Conservation (phyloP, 345 rosid genomes). For the Passiflora organensis region DNA sequence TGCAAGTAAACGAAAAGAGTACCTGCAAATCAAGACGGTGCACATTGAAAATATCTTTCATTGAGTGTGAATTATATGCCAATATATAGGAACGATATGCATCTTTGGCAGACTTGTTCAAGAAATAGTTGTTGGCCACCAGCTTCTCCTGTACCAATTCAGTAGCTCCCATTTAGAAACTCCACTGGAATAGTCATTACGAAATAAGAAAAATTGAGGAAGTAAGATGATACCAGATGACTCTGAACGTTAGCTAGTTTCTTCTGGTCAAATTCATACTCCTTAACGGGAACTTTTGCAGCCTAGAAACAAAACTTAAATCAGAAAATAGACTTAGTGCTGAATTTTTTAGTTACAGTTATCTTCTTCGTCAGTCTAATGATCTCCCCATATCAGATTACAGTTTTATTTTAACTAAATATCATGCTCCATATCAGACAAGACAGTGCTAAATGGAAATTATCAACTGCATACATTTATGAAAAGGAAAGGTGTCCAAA, state of each 20-base stretch:
- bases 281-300: constrained; percentile 89
- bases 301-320: constrained; percentile 34
- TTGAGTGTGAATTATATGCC: constrained; percentile 93
- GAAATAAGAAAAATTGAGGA: constrained; percentile 1
- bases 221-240: constrained; percentile 55
- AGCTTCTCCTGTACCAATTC: constrained; percentile 63
- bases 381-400: neutral
- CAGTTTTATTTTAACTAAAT: neutral
- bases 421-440: neutral
- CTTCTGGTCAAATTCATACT: constrained; percentile 76
- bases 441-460: neutral
- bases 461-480: neutral
- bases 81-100: constrained; percentile 85
- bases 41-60: constrained; percentile 90
- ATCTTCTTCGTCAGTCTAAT: neutral
- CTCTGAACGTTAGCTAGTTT: constrained; percentile 79
- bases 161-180: constrained; percentile 8
- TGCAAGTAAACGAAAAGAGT: neutral
- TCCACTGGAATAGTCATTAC: neutral
- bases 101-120: constrained; percentile 90
- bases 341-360: neutral
- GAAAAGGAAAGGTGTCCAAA: neutral
- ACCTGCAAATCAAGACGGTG: constrained; percentile 95
- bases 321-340: neutral
- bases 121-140: constrained; percentile 58